These are phyloP conservation scores for Ophiostoma montium DNA, from an alignment of 2,329 filamentous ascomycete genomes.

Conservation along the genomic window DNA sequence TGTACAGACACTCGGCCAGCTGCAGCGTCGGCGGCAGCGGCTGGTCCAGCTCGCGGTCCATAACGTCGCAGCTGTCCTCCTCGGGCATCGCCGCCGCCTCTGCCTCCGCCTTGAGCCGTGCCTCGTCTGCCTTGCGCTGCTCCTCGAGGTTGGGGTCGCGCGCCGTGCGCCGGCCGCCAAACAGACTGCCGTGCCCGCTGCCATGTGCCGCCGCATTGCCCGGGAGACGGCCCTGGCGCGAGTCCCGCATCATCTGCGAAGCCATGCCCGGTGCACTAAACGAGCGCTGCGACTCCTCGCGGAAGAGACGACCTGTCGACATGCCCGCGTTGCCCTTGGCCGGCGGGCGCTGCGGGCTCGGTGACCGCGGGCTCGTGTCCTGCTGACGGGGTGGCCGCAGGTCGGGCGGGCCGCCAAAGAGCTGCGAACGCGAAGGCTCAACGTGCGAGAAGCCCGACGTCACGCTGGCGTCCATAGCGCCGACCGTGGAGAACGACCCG, in stretches of 20 bases:
- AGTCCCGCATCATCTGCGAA: slow-evolving; percentile 33
- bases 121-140: slow-evolving; percentile 37
- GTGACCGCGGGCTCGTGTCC: slow-evolving; percentile 51
- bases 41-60: slow-evolving; percentile 42
- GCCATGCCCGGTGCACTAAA: slow-evolving; percentile 47
- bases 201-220: slow-evolving; percentile 16
- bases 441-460: slow-evolving; percentile 33
- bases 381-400: slow-evolving; percentile 39
- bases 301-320: slow-evolving; percentile 31
- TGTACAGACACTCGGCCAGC: slow-evolving; percentile 49
- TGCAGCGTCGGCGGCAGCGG: slow-evolving; percentile 45
- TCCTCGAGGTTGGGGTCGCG: slow-evolving; percentile 35
- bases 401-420: slow-evolving; percentile 43
- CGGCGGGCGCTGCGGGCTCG: slow-evolving; percentile 46
- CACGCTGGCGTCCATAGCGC: slow-evolving; percentile 29
- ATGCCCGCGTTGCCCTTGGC: slow-evolving; percentile 6
- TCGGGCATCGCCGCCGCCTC: slow-evolving; percentile 49
- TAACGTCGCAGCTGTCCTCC: slow-evolving; percentile 56
- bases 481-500: slow-evolving; percentile 35
- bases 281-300: slow-evolving; percentile 36
- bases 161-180: slow-evolving; percentile 24
- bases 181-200: not conserved
- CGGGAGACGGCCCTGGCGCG: slow-evolving; percentile 17
- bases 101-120: slow-evolving; percentile 38
- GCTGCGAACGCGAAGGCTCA: slow-evolving; percentile 26